Base-by-base conservation (phyloP, 2,329 filamentous ascomycete genomes). In the Emergomyces orientalis region DNA sequence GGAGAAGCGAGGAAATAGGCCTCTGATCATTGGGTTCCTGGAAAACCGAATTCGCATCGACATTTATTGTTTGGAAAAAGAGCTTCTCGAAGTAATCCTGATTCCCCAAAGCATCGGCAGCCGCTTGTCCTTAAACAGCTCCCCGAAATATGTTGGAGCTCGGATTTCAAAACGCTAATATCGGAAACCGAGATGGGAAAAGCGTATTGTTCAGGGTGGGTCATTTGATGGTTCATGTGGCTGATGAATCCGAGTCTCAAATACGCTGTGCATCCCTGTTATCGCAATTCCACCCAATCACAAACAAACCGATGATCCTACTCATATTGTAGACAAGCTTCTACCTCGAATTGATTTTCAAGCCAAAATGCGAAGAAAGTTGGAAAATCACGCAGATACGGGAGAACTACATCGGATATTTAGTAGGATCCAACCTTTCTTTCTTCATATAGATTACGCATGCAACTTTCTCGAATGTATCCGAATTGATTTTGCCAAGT, bases 181-280 rank as follows among this genome's bases (percentile, higher is more conserved):
- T 43, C 55, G 55, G 55, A 25, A 39, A 45, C 37, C 55, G 8
- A 27, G 32, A 39, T 58, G 55, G 55, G 55, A 17, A 58, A 58
- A 58, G 55, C 37, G 55, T 39, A 43, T 39, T 27, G n/a, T 25
- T 19, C 9, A 11, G 37, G 25, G 37, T 6, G 39, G 39, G 22
- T 39, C 55, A 27, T 58, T 39, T 14, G 37, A 39, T 39, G n/a
- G 13, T 41, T 14, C 37, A 14, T 25, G 37, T 43, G n/a, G 22
- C 55, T 39, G 55, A 13, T 43, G n/a, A 27, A 25, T 32, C 52
- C 52, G 52, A 37, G 8, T n/a, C 22, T 22, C 19, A 47, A 52
- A 52, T 52, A 52, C 49, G 49, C 30, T 13, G 25, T 17, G 43
- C 43, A 47, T 22, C 43, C 43, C 11, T 47, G 43, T 1, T 2